Evolutionary conservation across 2,329 filamentous ascomycete genomes (phyloP).

Genomic region (Aspergillus floridensis): DNA sequence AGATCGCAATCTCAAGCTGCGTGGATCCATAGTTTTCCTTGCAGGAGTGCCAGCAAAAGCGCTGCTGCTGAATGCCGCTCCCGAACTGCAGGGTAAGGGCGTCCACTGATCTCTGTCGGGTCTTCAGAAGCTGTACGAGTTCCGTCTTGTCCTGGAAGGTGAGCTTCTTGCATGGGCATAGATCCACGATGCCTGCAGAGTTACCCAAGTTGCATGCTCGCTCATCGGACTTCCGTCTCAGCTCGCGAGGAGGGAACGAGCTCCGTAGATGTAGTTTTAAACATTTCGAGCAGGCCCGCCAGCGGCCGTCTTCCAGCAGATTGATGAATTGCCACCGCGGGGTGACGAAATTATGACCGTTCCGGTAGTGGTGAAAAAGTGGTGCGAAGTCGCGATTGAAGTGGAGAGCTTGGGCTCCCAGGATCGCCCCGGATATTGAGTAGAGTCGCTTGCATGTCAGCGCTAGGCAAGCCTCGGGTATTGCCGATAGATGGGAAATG

Average conservation of each 20-base stretch:
- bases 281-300: slow-evolving; percentile 38
- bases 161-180: slow-evolving; percentile 42
- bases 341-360: slow-evolving; percentile 36
- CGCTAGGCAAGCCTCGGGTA: slow-evolving; percentile 39
- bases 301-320: slow-evolving; percentile 35
- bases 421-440: slow-evolving; percentile 30
- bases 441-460: slow-evolving; percentile 39
- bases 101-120: slow-evolving; percentile 28
- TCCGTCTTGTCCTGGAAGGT: slow-evolving; percentile 40
- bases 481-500: slow-evolving; percentile 32
- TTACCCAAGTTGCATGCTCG: slow-evolving; percentile 36
- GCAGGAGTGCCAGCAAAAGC: slow-evolving; percentile 41
- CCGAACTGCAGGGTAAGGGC: slow-evolving; percentile 30
- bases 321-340: slow-evolving; percentile 39
- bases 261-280: slow-evolving; percentile 39
- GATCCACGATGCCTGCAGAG: slow-evolving; percentile 37
- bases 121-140: slow-evolving; percentile 32
- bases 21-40: slow-evolving; percentile 35
- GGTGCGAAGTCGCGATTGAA: slow-evolving; percentile 41
- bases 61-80: slow-evolving; percentile 27
- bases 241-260: slow-evolving; percentile 33
- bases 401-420: slow-evolving; percentile 33
- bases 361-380: slow-evolving; percentile 40
- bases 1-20: slow-evolving; percentile 35
- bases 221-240: slow-evolving; percentile 32